phyloP scores from a whole-genome alignment of 1,284 basidiomycete species.

The Cryptococcus jaspeensis region DNA sequence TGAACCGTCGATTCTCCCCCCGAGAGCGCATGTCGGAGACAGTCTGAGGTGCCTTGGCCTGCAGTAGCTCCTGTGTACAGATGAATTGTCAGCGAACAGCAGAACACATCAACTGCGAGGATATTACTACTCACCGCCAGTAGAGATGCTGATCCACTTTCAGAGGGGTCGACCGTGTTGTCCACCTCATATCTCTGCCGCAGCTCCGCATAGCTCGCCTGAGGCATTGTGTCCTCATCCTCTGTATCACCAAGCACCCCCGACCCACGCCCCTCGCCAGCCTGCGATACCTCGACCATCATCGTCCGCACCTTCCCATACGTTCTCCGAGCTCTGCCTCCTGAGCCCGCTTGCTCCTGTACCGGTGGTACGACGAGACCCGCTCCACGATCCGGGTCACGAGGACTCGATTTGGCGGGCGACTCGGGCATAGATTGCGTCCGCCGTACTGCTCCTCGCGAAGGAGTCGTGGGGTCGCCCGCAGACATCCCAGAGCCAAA shows the following conservation, averaged over 20 bases:
- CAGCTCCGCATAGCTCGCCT: constrained; percentile 43
- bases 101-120: neutral
- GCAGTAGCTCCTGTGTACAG: constrained; percentile 19
- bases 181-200: constrained; percentile 45
- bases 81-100: neutral
- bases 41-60: constrained; percentile 36
- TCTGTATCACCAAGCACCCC: neutral
- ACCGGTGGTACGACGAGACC: neutral
- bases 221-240: constrained; percentile 7
- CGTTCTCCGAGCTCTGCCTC: constrained; percentile 32
- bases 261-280: neutral
- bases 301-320: constrained; percentile 36
- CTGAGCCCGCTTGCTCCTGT: constrained; percentile 13
- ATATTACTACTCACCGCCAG: constrained; percentile 16
- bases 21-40: constrained; percentile 47
- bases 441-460: constrained; percentile 1
- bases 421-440: constrained; percentile 20
- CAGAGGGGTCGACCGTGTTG: constrained; percentile 17
- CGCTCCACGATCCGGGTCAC: neutral
- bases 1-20: constrained; percentile 47
- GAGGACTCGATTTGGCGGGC: constrained; percentile 10
- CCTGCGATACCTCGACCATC: constrained; percentile 11
- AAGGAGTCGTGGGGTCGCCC: constrained; percentile 14
- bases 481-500: constrained; percentile 5
- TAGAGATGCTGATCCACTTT: constrained; percentile 21